These are phyloP conservation scores for Pseudocercospora vitis DNA, from an alignment of 2,329 filamentous ascomycete species.

Conservation along the genomic window DNA sequence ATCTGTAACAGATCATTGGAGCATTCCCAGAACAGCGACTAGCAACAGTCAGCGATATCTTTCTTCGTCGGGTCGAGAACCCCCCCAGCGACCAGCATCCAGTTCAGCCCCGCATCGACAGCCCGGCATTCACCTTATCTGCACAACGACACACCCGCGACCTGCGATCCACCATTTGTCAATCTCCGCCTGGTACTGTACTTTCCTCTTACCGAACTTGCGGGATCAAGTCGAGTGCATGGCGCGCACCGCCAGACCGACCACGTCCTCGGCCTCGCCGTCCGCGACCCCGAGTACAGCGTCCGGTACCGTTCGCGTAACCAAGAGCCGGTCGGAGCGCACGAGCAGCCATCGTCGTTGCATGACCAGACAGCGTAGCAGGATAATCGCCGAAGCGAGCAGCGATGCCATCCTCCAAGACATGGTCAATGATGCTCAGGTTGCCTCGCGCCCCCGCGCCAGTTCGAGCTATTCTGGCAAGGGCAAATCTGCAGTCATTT, in stretches of 20 bases:
- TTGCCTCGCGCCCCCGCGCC: constrained; percentile 11
- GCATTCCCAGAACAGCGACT: too few species aligned
- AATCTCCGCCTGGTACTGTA: neutral
- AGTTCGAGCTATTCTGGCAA: constrained; percentile 10
- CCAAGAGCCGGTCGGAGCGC: constrained; percentile 18
- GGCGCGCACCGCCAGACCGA: constrained; percentile 11
- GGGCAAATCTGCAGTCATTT: constrained; percentile 6
- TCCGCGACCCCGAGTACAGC: constrained; percentile 10
- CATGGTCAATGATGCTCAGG: constrained; percentile 23
- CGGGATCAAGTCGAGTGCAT: constrained; percentile 2
- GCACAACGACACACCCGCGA: neutral
- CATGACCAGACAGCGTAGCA: constrained; percentile 22
- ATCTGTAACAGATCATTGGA: too few species aligned
- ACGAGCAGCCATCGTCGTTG: neutral
- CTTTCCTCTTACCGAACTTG: neutral
- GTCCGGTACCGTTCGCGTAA: constrained; percentile 16
- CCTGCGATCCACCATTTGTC: neutral
- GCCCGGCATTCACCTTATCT: neutral
- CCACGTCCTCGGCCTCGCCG: constrained; percentile 4
- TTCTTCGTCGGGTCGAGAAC: neutral
- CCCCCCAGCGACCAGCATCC: neutral
- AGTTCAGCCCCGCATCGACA: neutral
- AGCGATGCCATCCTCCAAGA: constrained; percentile 18
- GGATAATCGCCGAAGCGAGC: constrained; percentile 21
- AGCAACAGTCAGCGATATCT: neutral